These are phyloP conservation scores for Suaeda aralocaspica DNA, from an alignment of 148 eudicot genomes.

Conservation along the genomic window DNA sequence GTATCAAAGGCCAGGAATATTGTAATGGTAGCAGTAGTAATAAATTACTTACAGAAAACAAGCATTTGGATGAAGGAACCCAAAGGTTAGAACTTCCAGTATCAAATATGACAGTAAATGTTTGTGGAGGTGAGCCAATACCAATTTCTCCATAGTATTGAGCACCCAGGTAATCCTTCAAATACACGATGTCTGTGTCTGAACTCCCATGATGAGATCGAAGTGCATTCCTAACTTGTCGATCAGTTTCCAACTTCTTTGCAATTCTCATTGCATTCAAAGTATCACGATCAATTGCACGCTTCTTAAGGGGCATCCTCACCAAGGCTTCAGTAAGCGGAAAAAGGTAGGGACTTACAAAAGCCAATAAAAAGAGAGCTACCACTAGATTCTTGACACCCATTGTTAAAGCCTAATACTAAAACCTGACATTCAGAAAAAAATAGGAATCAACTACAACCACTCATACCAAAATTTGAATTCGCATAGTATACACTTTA, in stretches of 20 bases:
- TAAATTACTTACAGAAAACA: conserved; percentile 78
- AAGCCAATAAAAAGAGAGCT: conserved; percentile 36
- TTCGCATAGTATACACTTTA: too few species aligned
- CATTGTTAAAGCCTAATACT: conserved; percentile 40
- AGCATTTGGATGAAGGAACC: conserved; percentile 89
- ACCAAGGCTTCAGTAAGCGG: conserved; percentile 44
- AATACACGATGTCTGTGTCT: conserved; percentile 46
- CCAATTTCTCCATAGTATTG: conserved; percentile 85
- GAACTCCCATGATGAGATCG: conserved; percentile 25
- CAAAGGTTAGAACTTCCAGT: conserved; percentile 93
- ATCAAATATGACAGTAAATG: conserved; percentile 76
- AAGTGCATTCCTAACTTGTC: conserved; percentile 27
- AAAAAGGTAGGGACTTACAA: conserved; percentile 37
- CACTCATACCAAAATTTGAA: too few species aligned
- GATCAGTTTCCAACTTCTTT: conserved; percentile 34
- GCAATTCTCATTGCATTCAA: conserved; percentile 49
- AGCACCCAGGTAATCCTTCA: conserved; percentile 84
- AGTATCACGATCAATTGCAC: conserved; percentile 42
- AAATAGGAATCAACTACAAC: too few species aligned
- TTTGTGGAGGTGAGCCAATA: conserved; percentile 83
- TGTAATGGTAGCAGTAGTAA: not conserved
- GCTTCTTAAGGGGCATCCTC: conserved; percentile 61
- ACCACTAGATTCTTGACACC: conserved; percentile 29
- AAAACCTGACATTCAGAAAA: not conserved
- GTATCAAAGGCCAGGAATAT: conserved; percentile 14